Base-by-base conservation (phyloP, 1,284 basidiomycete genomes). In the Hortiboletus rubellus region DNA sequence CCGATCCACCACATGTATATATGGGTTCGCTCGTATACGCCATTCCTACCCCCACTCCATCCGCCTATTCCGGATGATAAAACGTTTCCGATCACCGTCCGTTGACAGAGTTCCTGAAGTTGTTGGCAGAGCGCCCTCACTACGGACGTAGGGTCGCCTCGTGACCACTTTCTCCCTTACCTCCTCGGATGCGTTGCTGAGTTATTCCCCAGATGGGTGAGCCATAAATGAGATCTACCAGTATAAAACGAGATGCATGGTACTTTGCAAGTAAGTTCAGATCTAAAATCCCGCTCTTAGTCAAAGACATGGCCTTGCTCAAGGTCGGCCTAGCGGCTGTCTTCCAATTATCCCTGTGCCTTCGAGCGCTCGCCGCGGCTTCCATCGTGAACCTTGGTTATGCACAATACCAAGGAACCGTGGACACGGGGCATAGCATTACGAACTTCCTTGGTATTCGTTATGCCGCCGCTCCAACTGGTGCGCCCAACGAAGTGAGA, bases 371-470 rank as follows among this genome's bases (percentile, higher is more conserved):
- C 27, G 48, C 59, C 10, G 43, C 18, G 5, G 49, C 45, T 22
- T 31, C 52, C 5, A 46, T 49, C 40, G 59, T 55, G 31, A 37
- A 61, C 50, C 60, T 75, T 12, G 70, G 71, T 24, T 74, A 75
- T 54, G 68, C 72, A 12, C 50, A 62, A 27, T 75, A 73, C 49
- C 69, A 70, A 61, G 74, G 73, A 7, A 47, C 60, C 3, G 59
- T 67, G 18, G 62, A 74, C 52, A 47, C 60, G 2, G 54, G 43
- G 2, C 56, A 46, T 9, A 57, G 49, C 46, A 57, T 67, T 6
- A 71, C 72, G 1, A 66, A 60, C 27, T 75, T 74, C 54, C 60
- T 72, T 10, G 70, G 73, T 5, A 57, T 74, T 44, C 70, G 72
- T 24, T 75, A 69, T 54, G 73, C 74, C 15, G 63, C 67, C 12